Percentiles rank a stretch among this genome's conserved stretches.
Conservation (phyloP, 352 stramenopile species). For the Pythium vanterpoolii region DNA sequence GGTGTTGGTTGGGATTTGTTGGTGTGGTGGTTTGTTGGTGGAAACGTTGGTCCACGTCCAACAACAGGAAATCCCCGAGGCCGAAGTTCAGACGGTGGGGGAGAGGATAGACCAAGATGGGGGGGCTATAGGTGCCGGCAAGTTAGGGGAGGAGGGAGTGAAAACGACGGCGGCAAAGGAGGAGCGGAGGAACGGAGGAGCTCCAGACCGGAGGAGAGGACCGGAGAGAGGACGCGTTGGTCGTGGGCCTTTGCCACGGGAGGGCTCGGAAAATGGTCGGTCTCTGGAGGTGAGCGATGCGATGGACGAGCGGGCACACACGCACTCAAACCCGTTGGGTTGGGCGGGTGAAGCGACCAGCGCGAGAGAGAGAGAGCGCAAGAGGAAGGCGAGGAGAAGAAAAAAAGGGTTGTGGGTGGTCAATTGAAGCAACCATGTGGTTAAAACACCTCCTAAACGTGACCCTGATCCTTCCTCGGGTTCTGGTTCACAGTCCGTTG, state of each 20-base stretch:
- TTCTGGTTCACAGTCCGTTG: neutral
- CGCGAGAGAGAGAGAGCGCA: slow-evolving; percentile 7
- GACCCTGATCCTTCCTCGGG: neutral
- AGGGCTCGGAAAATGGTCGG: slow-evolving; percentile 6
- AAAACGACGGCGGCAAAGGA: neutral
- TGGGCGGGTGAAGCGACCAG: neutral
- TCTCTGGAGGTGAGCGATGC: neutral
- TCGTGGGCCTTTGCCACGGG: neutral
- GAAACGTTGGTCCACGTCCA: neutral
- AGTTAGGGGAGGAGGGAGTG: neutral
- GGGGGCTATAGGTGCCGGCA: neutral
- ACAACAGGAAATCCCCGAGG: neutral
- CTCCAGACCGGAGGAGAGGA: too few species aligned
- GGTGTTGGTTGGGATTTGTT: neutral
- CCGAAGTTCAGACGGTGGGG: too few species aligned
- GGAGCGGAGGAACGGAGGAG: neutral
- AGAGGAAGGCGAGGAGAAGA: neutral
- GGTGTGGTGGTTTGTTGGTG: neutral
- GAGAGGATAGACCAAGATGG: neutral
- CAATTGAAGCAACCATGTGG: neutral
- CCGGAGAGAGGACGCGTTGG: neutral
- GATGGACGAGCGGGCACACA: neutral
- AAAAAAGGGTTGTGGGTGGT: neutral
- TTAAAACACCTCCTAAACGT: neutral
- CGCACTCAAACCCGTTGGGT: neutral